Evolutionary conservation across 345 rosid genomes (phyloP).

Genomic region (Moringa oleifera): DNA sequence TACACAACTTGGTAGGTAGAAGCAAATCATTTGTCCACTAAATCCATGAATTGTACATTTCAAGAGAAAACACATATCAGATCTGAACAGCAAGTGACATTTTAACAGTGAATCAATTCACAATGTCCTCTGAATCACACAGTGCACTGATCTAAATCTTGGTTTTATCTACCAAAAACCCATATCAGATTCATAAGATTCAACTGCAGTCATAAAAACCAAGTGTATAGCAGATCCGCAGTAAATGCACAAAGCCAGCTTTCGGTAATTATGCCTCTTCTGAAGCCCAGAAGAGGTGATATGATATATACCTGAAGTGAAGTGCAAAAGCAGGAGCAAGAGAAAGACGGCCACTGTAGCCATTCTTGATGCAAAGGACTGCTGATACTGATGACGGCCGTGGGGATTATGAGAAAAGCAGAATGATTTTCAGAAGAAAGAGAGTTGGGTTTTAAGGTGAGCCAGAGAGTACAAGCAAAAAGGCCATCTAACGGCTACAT

Average conservation of each 20-base stretch:
- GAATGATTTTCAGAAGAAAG: background rate
- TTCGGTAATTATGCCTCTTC: no score
- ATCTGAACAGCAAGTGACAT: no score
- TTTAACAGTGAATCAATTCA: no score
- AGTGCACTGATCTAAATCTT: no score
- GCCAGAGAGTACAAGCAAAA: background rate
- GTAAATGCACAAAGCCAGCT: no score
- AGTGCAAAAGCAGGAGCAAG: slow-evolving; percentile 20
- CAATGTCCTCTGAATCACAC: no score
- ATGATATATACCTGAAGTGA: slow-evolving; percentile 24
- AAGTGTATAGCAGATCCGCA: no score
- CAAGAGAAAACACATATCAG: no score
- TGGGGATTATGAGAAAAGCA: background rate
- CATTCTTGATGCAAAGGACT: slow-evolving; percentile 4
- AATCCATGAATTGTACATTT: no score
- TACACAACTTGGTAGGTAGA: no score
- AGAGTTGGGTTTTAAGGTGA: slow-evolving; percentile 1
- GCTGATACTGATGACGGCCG: background rate
- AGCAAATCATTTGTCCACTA: no score
- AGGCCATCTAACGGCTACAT: slow-evolving; percentile 18
- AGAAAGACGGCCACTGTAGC: slow-evolving; percentile 19
- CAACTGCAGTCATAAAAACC: no score
- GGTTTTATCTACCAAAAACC: background rate
- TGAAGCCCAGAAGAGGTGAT: background rate
- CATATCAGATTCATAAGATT: background rate